Evolutionary conservation across 2,329 filamentous ascomycete species (phyloP).

Genomic region (Cercospora zeina): DNA sequence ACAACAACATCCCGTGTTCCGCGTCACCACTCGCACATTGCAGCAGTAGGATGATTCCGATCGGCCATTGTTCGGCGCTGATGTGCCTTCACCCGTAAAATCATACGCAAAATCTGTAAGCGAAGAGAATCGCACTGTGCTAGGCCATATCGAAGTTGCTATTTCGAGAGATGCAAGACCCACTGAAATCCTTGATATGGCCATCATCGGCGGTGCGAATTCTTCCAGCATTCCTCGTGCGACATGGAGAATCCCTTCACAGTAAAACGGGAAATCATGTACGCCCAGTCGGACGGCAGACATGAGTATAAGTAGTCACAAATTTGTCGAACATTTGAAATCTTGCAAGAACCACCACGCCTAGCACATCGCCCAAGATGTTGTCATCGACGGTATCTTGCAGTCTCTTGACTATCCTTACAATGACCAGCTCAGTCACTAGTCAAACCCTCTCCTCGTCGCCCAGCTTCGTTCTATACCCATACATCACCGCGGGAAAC

Average conservation of each 20-base stretch:
- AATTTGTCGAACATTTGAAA: not conserved
- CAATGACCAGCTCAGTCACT: not conserved
- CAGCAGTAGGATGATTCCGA: not conserved
- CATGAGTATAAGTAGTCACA: not conserved
- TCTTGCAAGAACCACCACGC: not conserved
- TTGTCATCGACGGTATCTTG: not conserved
- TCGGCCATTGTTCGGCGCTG: not conserved
- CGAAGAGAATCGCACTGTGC: constrained; percentile 12
- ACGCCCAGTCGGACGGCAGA: not conserved
- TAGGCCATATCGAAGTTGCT: constrained; percentile 13
- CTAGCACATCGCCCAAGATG: not conserved
- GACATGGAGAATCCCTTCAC: not conserved
- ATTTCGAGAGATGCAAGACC: constrained; percentile 14
- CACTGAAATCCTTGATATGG: not conserved
- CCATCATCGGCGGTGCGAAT: constrained; percentile 5
- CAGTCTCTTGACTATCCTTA: not conserved
- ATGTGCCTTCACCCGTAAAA: not conserved
- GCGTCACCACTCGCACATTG: not conserved
- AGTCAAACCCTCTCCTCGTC: constrained; percentile 10
- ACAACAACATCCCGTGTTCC: not conserved
- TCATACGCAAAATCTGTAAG: not conserved
- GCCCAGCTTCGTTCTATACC: constrained; percentile 16
- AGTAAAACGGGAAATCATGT: not conserved
- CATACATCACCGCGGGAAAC: constrained; percentile 15
- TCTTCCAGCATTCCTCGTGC: constrained; percentile 14